Evolutionary conservation across 345 rosid genomes (phyloP), one percentile per base, ranked within the genome.

Genomic region (Citrus hindsii): DNA sequence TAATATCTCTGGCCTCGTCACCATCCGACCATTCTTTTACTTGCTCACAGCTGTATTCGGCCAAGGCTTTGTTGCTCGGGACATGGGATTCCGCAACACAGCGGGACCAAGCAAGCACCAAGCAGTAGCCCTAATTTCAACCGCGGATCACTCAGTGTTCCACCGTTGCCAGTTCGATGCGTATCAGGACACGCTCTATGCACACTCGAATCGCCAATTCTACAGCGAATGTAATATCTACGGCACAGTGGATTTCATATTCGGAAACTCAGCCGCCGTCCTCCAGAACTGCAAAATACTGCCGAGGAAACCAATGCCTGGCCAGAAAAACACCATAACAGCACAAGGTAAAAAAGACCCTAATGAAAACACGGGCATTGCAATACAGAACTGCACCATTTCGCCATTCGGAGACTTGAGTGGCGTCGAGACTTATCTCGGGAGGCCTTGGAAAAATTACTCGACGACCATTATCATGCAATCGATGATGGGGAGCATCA

Each of bases 191-290:
- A 82, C 94, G 4, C 90, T 92, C 76, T 94, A 92, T 72, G 58
- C 85, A 0, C 98, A 92, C 66, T 79, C 94, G 4, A 90, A 91
- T 56, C 90, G 98, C 51, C 98, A 94, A 65, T 91, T 93, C 85
- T 93, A 90, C 80, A 80, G 94, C 2, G 89, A 93, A 40, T 94
- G 95, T 72, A 75, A 66, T 88, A 81, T 92, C 62, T 74, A 77
- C 1, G 97, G 98, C 25, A 92, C 97, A 0, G 88, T 91, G 3
- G 97, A 94, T 83, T 94, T 94, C 86, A 91, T 92, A 71, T 92
- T 92, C 14, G 97, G 98, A 5, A 92, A 94, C 77, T 89, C 98
- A 0, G 97, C 93, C 0, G 96, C 81, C 12, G 92, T 94, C 33
- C 28, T 88, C 66, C 98, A 92, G 51, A 90, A 86, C 65, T 89